A percentile compares a stretch with the other conserved stretches of the same genome.
Conservation (phyloP, 768 basidiomycete genomes). For the Phallus indusiatus region DNA sequence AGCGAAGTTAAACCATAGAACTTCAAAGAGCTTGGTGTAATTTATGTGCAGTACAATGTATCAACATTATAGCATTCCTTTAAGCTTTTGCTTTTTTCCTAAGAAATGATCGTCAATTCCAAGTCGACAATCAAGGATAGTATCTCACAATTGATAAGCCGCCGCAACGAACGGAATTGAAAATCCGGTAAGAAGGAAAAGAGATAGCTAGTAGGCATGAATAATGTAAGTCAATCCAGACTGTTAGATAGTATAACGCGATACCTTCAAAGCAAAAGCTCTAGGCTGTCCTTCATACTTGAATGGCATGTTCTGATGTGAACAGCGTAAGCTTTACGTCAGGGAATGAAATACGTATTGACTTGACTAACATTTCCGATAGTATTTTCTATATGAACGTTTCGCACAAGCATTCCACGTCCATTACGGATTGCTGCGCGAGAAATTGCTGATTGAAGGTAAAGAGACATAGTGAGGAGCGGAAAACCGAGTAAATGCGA, state of each 20-base stretch:
- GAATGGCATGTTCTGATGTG: slow-evolving; percentile 25
- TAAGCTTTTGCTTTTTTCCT: slow-evolving; percentile 5
- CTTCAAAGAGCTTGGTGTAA: background rate
- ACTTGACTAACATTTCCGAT: slow-evolving; percentile 6
- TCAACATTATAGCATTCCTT: background rate
- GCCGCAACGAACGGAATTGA: slow-evolving; percentile 58
- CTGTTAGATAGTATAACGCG: background rate
- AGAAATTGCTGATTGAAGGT: slow-evolving; percentile 1
- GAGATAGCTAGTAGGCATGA: slow-evolving; percentile 17
- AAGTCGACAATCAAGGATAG: background rate
- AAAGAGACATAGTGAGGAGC: slow-evolving; percentile 4
- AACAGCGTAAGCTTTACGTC: background rate
- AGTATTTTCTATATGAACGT: slow-evolving; percentile 25
- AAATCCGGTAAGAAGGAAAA: slow-evolving; percentile 48
- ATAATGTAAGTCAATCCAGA: background rate
- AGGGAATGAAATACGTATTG: too few species aligned
- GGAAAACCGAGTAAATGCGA: background rate
- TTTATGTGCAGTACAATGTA: background rate
- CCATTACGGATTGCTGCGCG: slow-evolving; percentile 27
- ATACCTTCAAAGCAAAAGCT: slow-evolving; percentile 30
- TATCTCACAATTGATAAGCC: slow-evolving; percentile 53
- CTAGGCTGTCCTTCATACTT: slow-evolving; percentile 19
- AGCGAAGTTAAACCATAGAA: background rate
- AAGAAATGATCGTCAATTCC: background rate
- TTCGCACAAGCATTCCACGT: slow-evolving; percentile 44